phyloP scores from a whole-genome alignment of 352 stramenopile genomes.

The Pythium aristosporum region DNA sequence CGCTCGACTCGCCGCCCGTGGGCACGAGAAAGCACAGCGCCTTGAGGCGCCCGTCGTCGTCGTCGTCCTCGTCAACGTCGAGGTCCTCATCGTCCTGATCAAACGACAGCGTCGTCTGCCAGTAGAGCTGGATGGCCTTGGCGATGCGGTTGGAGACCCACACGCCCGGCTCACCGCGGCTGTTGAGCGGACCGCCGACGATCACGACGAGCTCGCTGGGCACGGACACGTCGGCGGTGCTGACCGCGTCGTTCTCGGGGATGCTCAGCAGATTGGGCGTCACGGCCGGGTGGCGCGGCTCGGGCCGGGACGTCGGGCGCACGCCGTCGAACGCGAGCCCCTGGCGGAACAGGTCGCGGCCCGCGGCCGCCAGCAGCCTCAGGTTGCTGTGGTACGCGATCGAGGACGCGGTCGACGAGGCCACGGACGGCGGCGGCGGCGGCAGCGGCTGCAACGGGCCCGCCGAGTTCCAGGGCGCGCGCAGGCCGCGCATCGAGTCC shows the following conservation, averaged over 20 bases:
- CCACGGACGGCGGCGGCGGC: conserved; percentile 14
- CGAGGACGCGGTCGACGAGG: conserved; percentile 7
- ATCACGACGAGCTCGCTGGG: conserved; percentile 53
- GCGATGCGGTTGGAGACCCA: conserved; percentile 39
- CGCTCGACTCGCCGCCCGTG: conserved; percentile 37
- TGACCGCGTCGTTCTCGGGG: conserved; percentile 36
- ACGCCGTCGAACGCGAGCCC: conserved; percentile 51
- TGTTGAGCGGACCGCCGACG: conserved; percentile 36
- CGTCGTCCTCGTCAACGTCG: conserved; percentile 8
- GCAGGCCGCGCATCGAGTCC: conserved; percentile 41
- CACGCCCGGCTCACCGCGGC: conserved; percentile 30
- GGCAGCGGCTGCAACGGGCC: conserved; percentile 1
- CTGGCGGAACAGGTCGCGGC: conserved; percentile 61
- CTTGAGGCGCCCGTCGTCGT: conserved; percentile 5
- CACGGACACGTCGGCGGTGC: neutral
- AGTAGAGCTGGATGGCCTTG: conserved; percentile 54
- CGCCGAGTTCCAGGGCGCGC: conserved; percentile 4
- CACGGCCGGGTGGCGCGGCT: conserved; percentile 44
- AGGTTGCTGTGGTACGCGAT: conserved; percentile 13
- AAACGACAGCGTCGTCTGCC: conserved; percentile 41
- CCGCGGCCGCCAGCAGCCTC: conserved; percentile 50
- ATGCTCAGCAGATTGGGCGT: conserved; percentile 55
- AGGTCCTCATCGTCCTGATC: conserved; percentile 33
- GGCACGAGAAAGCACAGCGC: conserved; percentile 31
- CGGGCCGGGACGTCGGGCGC: conserved; percentile 32